phyloP scores from a whole-genome alignment of 805 yeast species.

The Pichia thaimueangensis region DNA sequence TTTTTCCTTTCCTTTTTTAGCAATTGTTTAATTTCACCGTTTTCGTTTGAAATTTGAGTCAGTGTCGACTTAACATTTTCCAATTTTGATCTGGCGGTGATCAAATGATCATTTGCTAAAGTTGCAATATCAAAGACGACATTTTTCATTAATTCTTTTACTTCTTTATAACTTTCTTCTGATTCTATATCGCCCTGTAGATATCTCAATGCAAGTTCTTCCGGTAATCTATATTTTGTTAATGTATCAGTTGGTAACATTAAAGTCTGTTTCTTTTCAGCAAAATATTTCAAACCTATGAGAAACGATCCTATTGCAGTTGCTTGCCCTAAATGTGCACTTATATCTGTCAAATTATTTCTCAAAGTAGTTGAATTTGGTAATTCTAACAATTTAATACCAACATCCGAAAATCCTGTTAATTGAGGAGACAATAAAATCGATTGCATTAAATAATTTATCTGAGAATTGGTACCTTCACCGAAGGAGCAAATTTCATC shows the following conservation, averaged over 20 bases:
- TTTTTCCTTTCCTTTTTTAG: slow-evolving; percentile 16
- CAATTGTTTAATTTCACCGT: slow-evolving; percentile 32
- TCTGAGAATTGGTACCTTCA: slow-evolving; percentile 71
- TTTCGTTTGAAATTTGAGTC: slow-evolving; percentile 11
- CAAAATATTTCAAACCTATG: slow-evolving; percentile 53
- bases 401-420: slow-evolving; percentile 41
- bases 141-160: slow-evolving; percentile 38
- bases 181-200: slow-evolving; percentile 36
- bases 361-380: slow-evolving; percentile 30
- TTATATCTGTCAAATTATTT: slow-evolving; percentile 45
- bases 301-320: slow-evolving; percentile 62
- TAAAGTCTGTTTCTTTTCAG: slow-evolving; percentile 42
- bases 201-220: slow-evolving; percentile 52
- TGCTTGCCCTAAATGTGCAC: slow-evolving; percentile 82
- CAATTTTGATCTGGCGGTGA: slow-evolving; percentile 59
- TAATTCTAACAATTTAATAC: slow-evolving; percentile 40
- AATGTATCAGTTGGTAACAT: slow-evolving; percentile 59
- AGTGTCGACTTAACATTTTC: slow-evolving; percentile 29
- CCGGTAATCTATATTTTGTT: slow-evolving; percentile 48
- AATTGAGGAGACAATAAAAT: slow-evolving; percentile 49
- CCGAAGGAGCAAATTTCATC: slow-evolving; percentile 69
- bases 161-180: slow-evolving; percentile 16
- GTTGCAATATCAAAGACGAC: slow-evolving; percentile 66
- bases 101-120: slow-evolving; percentile 71
- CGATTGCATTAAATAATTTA: slow-evolving; percentile 61